Evolutionary conservation across 495 filamentous ascomycete genomes (phyloP), one percentile per base, ranked within the genome.

Genomic region (Talaromyces ruber): DNA sequence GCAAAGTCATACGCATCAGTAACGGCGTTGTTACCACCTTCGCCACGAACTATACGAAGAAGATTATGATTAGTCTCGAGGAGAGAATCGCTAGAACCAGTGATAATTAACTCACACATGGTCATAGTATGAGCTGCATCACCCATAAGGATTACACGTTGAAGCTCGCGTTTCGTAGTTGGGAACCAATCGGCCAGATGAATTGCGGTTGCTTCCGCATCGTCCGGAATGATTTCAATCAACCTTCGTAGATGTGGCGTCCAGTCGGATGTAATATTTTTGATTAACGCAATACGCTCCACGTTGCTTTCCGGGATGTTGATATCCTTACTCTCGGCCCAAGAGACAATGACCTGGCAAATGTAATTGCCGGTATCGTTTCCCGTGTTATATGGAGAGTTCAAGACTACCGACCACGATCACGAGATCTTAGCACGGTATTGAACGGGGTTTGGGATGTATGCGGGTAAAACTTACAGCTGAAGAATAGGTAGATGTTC

Each of bases 1-100:
- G 71, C 68, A 18, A 86, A 66, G 50, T 74, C 67, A 4, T 71
- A 66, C 5, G 78, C 75, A 65, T 87, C 84, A 18, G 77, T 70
- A 39, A 86, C 79, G 5, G 79, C 82, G 54, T 86, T 82, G 52
- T 87, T 87, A 6, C 81, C 82, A 0, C 77, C 84, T 71, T 87
- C 84, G 6, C 84, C 84, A 30, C 82, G 73, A 63, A 71, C 74
- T 80, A 59, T 29, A 29, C 1, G 14, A 54, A 5, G n/a, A 9
- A 14, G 1, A 28, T 54, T 1, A 16, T 54, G 8, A 16, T 54
- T 54, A 54, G 22, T 24, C 21, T 52, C 5, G 16, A 28, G 22
- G 28, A 73, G 69, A 72, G n/a, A 56, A 16, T 6, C 12, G 11
- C 56, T 11, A 56, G 55, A 21, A 60, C 39, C 18, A 63, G 32